phyloP scores from a whole-genome alignment of 495 filamentous ascomycete species.

The Tuber magnatum region DNA sequence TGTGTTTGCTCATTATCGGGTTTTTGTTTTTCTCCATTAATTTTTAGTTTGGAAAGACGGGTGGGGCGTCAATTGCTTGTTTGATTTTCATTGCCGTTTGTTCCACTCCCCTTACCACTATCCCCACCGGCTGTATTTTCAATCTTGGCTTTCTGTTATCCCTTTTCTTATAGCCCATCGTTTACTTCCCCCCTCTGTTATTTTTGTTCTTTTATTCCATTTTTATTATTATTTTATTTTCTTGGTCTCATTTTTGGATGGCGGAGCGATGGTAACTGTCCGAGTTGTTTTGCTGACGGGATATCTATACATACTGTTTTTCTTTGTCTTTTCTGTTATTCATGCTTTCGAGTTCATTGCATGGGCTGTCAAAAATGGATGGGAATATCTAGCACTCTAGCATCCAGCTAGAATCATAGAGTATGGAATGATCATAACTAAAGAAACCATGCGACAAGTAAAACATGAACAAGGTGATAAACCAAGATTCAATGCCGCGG shows the following conservation, averaged over 20 bases:
- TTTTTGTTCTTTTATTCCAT: conserved; percentile 5
- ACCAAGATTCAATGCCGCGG: neutral
- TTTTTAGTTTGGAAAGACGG: conserved; percentile 39
- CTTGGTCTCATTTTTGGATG: conserved; percentile 23
- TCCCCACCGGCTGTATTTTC: conserved; percentile 11
- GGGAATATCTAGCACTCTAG: neutral
- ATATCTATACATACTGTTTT: conserved; percentile 23
- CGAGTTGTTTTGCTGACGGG: conserved; percentile 19
- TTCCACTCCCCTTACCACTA: neutral
- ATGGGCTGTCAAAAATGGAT: conserved; percentile 18
- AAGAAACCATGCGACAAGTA: neutral
- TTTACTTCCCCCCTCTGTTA: conserved; percentile 8
- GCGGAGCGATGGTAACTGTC: conserved; percentile 7
- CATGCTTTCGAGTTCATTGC: conserved; percentile 13
- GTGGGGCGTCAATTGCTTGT: conserved; percentile 37
- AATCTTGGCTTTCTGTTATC: conserved; percentile 28
- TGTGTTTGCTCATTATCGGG: conserved; percentile 18
- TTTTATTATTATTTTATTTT: conserved; percentile 9
- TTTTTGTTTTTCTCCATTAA: conserved; percentile 37
- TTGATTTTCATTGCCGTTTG: conserved; percentile 32
- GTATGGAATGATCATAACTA: neutral
- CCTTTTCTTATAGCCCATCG: conserved; percentile 21
- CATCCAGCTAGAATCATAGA: conserved; percentile 4
- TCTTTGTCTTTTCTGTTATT: conserved; percentile 13
- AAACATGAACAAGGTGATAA: neutral